Evolutionary conservation across 1,139 yeast species (phyloP), one percentile per base, ranked within the genome.

Genomic region (Lizanozyma gosingica): DNA sequence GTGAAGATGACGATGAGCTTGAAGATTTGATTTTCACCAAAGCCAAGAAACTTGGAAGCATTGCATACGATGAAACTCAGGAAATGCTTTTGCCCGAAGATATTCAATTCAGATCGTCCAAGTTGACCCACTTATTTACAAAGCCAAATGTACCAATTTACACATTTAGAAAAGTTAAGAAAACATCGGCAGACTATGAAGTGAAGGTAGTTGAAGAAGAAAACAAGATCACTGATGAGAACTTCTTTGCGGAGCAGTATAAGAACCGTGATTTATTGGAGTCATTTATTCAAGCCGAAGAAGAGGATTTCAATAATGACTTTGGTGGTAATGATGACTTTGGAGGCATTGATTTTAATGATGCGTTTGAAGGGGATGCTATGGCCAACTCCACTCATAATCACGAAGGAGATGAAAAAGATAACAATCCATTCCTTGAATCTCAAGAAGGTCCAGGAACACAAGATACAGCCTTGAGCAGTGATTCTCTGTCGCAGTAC

Each of bases 171-270:
- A 37, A 32, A 16, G 29, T 22, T 22, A 35, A 27, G 49, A 49
- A 3, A 50, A 51, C 27, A 40, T 47, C 32, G 39, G 43, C 64
- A 60, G 39, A 37, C 17, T 18, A 18, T 17, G 18, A 39, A n/a
- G 35, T 9, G 45, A 45, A 18, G 29, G 33, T 32, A 17, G 11
- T 18, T 17, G 35, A 44, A 43, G 37, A 36, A 40, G 50, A 50
- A 4, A 47, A 43, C 16, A 48, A 50, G 47, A 53, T 69, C 29
- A 78, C 83, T 0, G 92, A 85, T 54, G 86, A 83, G 48, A 72
- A 76, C 39, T 84, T 72, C 55, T 86, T 90, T 82, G 94, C 94
- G 0, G 72, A 75, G 17, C 76, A 78, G 49, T 80, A 81, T 52
- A 67, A 71, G 40, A 64, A 60, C 22, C 68, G 64, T 35, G 48